Percentiles rank a stretch among this genome's conserved stretches.
Evolutionary conservation across 352 stramenopile species (phyloP).

Genomic region (Halophytophthora batemanensis): DNA sequence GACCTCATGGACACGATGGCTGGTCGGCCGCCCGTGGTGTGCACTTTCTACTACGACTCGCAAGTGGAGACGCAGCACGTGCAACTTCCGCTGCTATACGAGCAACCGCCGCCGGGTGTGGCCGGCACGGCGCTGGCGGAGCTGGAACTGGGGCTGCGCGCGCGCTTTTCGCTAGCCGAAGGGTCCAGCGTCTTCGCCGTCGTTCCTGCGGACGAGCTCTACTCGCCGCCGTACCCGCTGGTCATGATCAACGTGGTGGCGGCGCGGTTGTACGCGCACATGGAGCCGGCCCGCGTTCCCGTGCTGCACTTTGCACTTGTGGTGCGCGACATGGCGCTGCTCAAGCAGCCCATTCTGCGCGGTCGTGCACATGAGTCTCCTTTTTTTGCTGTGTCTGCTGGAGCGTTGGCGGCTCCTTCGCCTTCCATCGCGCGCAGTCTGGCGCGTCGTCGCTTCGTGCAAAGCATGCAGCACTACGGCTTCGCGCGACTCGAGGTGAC

Average conservation of each 20-base stretch:
- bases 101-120: conserved; percentile 27
- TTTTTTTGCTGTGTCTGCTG: conserved; percentile 61
- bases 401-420: conserved; percentile 22
- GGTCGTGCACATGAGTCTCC: conserved; percentile 52
- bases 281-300: conserved; percentile 34
- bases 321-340: conserved; percentile 52
- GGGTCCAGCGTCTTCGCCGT: conserved; percentile 75
- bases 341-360: conserved; percentile 52
- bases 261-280: conserved; percentile 32
- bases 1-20: conserved; percentile 24
- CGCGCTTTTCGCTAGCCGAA: conserved; percentile 49
- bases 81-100: conserved; percentile 68
- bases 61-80: conserved; percentile 45
- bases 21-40: conserved; percentile 50
- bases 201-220: conserved; percentile 70
- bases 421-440: conserved; percentile 52
- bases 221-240: conserved; percentile 72
- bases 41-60: conserved; percentile 69
- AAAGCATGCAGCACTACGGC: conserved; percentile 68
- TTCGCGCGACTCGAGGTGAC: conserved; percentile 74
- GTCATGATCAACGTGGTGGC: conserved; percentile 81
- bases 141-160: conserved; percentile 68
- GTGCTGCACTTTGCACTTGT: conserved; percentile 67
- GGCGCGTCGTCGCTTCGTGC: conserved; percentile 54
- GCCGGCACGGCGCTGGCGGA: conserved; percentile 62